Evolutionary conservation across 2,329 filamentous ascomycete species (phyloP).

Genomic region (Hymenoscyphus fructigenus): DNA sequence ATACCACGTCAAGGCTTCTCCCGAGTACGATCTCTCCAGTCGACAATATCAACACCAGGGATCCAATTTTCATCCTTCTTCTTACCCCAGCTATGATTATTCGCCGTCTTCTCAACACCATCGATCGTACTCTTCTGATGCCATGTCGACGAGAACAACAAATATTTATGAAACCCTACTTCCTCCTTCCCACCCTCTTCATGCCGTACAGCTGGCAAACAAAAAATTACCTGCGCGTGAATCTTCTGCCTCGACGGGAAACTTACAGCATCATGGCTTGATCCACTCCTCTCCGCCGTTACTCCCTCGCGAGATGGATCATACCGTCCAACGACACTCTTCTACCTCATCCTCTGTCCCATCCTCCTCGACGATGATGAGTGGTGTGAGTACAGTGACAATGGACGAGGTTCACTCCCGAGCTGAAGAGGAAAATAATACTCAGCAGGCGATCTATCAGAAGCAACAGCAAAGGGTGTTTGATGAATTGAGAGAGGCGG

Average conservation of each 20-base stretch:
- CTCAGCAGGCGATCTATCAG: conserved; percentile 17
- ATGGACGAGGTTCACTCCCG: conserved; percentile 25
- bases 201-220: conserved; percentile 5
- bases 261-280: neutral
- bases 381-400: conserved; percentile 13
- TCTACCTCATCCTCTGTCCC: neutral
- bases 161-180: conserved; percentile 8
- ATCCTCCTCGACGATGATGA: conserved; percentile 14
- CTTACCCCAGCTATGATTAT: neutral
- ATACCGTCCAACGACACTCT: neutral
- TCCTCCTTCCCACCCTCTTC: conserved; percentile 8
- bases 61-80: neutral
- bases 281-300: neutral
- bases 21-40: conserved; percentile 12
- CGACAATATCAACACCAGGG: conserved; percentile 6
- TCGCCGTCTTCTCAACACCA: neutral
- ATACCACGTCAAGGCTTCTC: neutral
- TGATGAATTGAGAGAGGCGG: conserved; percentile 12
- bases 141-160: neutral
- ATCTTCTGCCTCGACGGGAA: neutral
- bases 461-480: conserved; percentile 22
- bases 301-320: neutral
- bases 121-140: neutral
- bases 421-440: conserved; percentile 21
- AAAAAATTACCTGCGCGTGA: neutral